These are phyloP conservation scores for Simplicillium aogashimaense DNA, from an alignment of 2,329 filamentous ascomycete genomes.

Conservation along the genomic window DNA sequence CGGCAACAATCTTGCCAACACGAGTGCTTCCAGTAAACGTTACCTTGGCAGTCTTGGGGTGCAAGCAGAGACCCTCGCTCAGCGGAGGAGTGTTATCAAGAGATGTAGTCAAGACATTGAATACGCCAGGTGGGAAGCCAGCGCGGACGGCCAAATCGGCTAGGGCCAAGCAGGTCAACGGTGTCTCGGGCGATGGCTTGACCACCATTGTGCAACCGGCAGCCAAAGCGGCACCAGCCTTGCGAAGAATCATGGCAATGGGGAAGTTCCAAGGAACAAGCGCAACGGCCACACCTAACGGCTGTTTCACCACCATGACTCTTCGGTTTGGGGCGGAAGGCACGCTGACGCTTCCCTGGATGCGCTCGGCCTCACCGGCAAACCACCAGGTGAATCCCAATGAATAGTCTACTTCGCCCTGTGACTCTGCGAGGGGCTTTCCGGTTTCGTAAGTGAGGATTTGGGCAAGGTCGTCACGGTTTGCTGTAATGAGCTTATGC, in stretches of 20 bases:
- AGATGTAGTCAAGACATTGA: constrained; percentile 41
- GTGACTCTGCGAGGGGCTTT: constrained; percentile 43
- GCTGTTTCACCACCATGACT: constrained; percentile 57
- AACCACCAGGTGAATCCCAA: constrained; percentile 47
- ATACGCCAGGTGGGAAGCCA: constrained; percentile 64
- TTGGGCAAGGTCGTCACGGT: constrained; percentile 26
- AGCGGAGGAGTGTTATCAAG: constrained; percentile 32
- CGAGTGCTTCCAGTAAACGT: constrained; percentile 68
- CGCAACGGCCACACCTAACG: constrained; percentile 22
- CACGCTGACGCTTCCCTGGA: constrained; percentile 49
- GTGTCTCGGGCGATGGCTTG: constrained; percentile 66
- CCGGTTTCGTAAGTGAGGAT: constrained; percentile 40
- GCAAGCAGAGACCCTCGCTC: constrained; percentile 34
- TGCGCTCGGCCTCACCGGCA: constrained; percentile 34
- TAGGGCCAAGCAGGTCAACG: constrained; percentile 60
- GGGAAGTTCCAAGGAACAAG: constrained; percentile 49
- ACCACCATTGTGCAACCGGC: constrained; percentile 69
- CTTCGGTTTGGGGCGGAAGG: constrained; percentile 53
- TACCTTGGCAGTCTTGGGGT: constrained; percentile 46
- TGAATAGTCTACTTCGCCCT: constrained; percentile 46
- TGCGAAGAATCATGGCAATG: constrained; percentile 37
- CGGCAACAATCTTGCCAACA: constrained; percentile 58
- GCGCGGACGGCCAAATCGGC: constrained; percentile 59
- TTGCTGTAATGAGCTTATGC: constrained; percentile 23
- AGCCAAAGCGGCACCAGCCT: constrained; percentile 47